phyloP scores from a whole-genome alignment of 2,329 filamentous ascomycete species.

The Acrocalymma vagum region DNA sequence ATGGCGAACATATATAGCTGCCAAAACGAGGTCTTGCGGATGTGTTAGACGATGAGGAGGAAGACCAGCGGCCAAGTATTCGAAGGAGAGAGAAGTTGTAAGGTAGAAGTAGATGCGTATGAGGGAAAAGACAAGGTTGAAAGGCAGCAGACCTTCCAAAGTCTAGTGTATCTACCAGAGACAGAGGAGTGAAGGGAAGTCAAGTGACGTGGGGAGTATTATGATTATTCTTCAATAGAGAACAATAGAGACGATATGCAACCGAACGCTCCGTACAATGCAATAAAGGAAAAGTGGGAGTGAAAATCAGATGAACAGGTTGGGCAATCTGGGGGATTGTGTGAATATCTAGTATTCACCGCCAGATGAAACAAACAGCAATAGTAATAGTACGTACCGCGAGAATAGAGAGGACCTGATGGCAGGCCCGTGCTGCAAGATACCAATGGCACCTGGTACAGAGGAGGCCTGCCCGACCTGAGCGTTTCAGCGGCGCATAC shows the following conservation, averaged over 20 bases:
- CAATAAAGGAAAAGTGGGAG: conserved; percentile 40
- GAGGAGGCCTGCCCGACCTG: conserved; percentile 46
- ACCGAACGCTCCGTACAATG: conserved; percentile 46
- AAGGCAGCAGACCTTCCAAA: conserved; percentile 23
- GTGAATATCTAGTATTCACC: conserved; percentile 37
- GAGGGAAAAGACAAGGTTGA: conserved; percentile 6
- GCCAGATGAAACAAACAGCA: no score
- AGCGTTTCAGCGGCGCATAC: conserved; percentile 52
- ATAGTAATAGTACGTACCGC: conserved; percentile 53
- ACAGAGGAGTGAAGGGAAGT: conserved; percentile 21
- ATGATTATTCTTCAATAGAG: conserved; percentile 31
- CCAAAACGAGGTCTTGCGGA: conserved; percentile 39
- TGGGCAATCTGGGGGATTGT: conserved; percentile 19
- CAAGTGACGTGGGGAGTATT: conserved; percentile 25
- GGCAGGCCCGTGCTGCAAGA: conserved; percentile 41
- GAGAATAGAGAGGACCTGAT: conserved; percentile 48
- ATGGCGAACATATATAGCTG: conserved; percentile 44
- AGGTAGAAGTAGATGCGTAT: conserved; percentile 1
- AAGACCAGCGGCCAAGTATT: conserved; percentile 22
- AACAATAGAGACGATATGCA: conserved; percentile 28
- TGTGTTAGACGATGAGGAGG: conserved; percentile 38
- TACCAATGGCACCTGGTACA: conserved; percentile 49
- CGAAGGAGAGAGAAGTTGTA: conserved; percentile 10
- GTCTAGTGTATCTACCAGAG: conserved; percentile 40
- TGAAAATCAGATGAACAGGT: conserved; percentile 28